These are phyloP conservation scores for Panaeolus cyanescens DNA, from an alignment of 768 basidiomycete genomes.

Conservation along the genomic window DNA sequence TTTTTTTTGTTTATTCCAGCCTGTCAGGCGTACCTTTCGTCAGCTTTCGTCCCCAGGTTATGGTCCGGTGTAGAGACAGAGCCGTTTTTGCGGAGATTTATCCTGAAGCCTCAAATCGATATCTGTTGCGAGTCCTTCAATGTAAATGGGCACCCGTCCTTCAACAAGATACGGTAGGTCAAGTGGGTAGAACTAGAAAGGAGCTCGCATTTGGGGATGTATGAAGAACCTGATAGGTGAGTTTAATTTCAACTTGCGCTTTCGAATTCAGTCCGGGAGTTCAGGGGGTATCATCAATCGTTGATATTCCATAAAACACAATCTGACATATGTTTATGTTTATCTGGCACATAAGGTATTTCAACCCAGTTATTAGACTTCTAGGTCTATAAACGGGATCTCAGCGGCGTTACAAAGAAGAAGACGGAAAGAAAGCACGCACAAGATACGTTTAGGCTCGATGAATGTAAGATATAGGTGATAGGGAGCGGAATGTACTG, in stretches of 20 bases:
- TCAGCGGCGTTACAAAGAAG: neutral
- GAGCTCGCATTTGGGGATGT: neutral
- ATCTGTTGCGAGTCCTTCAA: no score
- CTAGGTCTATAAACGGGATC: neutral
- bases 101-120: no score
- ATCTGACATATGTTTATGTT: neutral
- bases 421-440: neutral
- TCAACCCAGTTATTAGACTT: neutral
- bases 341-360: neutral
- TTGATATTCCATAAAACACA: neutral
- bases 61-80: no score
- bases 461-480: no score
- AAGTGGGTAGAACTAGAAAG: constrained; percentile 46
- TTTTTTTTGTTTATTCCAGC: no score
- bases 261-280: no score
- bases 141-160: constrained; percentile 38
- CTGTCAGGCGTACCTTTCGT: no score
- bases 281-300: neutral
- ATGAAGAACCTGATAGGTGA: neutral
- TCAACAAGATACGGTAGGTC: constrained; percentile 36
- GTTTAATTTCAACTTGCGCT: no score
- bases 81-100: no score
- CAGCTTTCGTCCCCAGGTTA: no score
- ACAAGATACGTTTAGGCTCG: neutral
- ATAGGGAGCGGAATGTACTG: neutral